Conservation (phyloP, 192 early-diverging fungal species). For the Geranomyces variabilis region DNA sequence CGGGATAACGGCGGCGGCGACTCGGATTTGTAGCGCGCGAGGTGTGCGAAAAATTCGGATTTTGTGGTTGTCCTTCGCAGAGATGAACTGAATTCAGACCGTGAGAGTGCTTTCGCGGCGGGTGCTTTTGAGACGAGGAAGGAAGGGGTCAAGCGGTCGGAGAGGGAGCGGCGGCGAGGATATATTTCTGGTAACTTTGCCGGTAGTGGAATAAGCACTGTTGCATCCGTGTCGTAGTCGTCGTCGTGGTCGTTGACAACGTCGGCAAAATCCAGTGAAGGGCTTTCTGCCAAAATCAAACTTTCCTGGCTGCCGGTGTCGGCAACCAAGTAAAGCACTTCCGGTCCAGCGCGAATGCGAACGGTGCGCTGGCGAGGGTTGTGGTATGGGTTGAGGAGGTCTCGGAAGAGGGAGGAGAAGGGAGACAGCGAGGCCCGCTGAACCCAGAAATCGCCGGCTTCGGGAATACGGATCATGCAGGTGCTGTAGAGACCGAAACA, state of each 20-base stretch:
- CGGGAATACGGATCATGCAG: conserved; percentile 2
- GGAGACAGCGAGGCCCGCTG: not conserved
- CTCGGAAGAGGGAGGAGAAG: not conserved
- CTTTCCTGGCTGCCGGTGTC: not conserved
- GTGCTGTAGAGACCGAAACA: not conserved
- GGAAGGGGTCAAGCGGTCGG: not conserved
- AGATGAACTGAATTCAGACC: too few relatives aligned
- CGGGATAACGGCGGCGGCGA: not conserved
- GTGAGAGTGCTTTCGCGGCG: too few relatives aligned
- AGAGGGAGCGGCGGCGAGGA: not conserved
- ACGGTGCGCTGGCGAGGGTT: not conserved
- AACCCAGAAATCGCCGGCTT: conserved; percentile 7
- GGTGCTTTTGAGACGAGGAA: not conserved
- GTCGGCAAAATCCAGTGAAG: too few relatives aligned
- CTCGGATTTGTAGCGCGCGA: not conserved
- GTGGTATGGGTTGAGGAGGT: not conserved
- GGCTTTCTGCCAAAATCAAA: too few relatives aligned
- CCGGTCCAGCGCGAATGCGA: conserved; percentile 7
- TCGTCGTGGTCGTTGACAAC: too few relatives aligned
- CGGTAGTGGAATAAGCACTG: too few relatives aligned
- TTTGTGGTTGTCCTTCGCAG: not conserved
- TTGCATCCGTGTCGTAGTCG: too few relatives aligned
- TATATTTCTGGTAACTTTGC: too few relatives aligned
- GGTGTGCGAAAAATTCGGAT: not conserved
- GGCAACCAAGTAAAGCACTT: conserved; percentile 6